Conservation (phyloP, 2,329 filamentous ascomycete genomes). For the Fusarium paranaense region DNA sequence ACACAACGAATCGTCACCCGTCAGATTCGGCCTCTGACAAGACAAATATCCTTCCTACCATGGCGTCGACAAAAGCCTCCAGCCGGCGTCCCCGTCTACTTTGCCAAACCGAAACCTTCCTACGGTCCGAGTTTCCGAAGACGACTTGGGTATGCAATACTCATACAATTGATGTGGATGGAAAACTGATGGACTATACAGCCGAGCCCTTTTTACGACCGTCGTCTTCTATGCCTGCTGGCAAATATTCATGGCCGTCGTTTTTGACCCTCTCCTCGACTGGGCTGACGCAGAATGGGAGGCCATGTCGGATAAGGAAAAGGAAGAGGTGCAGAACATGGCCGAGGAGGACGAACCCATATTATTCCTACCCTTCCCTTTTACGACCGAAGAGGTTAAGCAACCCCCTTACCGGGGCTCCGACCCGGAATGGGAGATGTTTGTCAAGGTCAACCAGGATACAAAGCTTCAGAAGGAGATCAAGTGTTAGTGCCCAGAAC, state of each 20-base stretch:
- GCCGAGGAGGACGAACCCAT: slow-evolving; percentile 58
- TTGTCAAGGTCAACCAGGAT: slow-evolving; percentile 69
- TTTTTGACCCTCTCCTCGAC: slow-evolving; percentile 59
- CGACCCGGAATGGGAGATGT: slow-evolving; percentile 74
- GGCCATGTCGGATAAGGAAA: slow-evolving; percentile 57
- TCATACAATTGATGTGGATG: not conserved
- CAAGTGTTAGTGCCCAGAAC: slow-evolving; percentile 52
- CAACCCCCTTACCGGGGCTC: slow-evolving; percentile 64
- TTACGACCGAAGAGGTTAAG: slow-evolving; percentile 63
- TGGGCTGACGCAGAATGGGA: slow-evolving; percentile 57
- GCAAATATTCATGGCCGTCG: slow-evolving; percentile 57
- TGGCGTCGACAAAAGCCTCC: slow-evolving; percentile 43
- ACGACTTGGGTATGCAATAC: slow-evolving; percentile 45
- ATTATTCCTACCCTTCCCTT: slow-evolving; percentile 72
- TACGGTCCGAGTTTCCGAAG: slow-evolving; percentile 38
- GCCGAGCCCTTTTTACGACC: slow-evolving; percentile 47
- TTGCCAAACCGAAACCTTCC: slow-evolving; percentile 35
- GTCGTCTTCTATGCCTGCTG: slow-evolving; percentile 53
- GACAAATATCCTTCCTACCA: slow-evolving; percentile 50
- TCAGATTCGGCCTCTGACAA: slow-evolving; percentile 32
- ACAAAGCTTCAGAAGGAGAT: slow-evolving; percentile 59
- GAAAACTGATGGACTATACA: slow-evolving; percentile 29
- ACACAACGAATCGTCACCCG: slow-evolving; percentile 37
- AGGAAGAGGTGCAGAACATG: slow-evolving; percentile 53
- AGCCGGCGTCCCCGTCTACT: slow-evolving; percentile 49